Evolutionary conservation across 2,329 filamentous ascomycete species (phyloP).

Genomic region (Mycosphaerelloides madeirae): DNA sequence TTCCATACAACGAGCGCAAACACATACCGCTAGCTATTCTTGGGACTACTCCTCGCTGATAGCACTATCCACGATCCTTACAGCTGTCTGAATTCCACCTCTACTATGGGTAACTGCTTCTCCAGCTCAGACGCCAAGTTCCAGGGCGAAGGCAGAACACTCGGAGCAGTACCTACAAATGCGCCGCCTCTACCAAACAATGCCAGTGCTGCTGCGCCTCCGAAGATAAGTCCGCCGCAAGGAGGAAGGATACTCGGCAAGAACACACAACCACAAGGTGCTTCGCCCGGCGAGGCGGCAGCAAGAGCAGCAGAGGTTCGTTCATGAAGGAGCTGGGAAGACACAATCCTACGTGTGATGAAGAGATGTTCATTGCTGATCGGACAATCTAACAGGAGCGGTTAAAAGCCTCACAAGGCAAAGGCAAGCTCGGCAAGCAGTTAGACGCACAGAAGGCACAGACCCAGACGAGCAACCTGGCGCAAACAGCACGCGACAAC

Average conservation of each 20-base stretch:
- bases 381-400: slow-evolving; percentile 52
- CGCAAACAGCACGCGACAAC: slow-evolving; percentile 63
- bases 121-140: slow-evolving; percentile 69
- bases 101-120: slow-evolving; percentile 89
- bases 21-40: too few relatives aligned
- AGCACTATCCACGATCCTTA: too few relatives aligned
- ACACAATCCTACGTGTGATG: too few relatives aligned
- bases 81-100: too few relatives aligned
- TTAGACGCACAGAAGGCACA: slow-evolving; percentile 72
- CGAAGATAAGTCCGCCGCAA: slow-evolving; percentile 43
- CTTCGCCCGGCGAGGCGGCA: slow-evolving; percentile 61
- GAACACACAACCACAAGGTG: slow-evolving; percentile 33
- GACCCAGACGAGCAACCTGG: slow-evolving; percentile 63
- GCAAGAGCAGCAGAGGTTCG: slow-evolving; percentile 80
- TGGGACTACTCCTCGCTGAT: too few relatives aligned
- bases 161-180: slow-evolving; percentile 54
- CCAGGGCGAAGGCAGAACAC: slow-evolving; percentile 64
- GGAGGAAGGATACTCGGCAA: slow-evolving; percentile 59
- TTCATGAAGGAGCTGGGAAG: slow-evolving; percentile 11
- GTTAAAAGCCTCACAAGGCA: slow-evolving; percentile 54
- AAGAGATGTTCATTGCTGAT: neutral
- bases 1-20: too few relatives aligned
- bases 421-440: slow-evolving; percentile 66
- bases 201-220: slow-evolving; percentile 38
- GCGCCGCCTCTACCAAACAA: slow-evolving; percentile 38